phyloP scores from a whole-genome alignment of 352 stramenopile genomes.

The Phytophthora niederhauseri region DNA sequence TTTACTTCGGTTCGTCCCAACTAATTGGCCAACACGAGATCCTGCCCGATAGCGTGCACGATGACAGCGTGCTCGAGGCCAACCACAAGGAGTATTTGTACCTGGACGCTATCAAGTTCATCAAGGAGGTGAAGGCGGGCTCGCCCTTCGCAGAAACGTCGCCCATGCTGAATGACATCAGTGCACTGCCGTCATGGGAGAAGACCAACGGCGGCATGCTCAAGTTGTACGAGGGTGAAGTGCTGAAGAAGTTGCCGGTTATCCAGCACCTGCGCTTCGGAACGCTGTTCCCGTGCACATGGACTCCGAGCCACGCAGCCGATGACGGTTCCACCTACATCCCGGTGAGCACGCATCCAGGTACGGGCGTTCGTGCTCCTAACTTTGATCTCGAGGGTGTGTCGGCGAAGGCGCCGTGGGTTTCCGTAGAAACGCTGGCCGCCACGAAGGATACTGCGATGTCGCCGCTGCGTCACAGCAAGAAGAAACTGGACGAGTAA shows the following conservation, averaged over 20 bases:
- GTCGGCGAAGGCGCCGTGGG: conserved; percentile 72
- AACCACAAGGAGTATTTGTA: conserved; percentile 91
- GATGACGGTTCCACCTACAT: conserved; percentile 59
- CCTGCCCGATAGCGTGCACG: conserved; percentile 72
- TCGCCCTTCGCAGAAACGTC: conserved; percentile 94
- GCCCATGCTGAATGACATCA: conserved; percentile 95
- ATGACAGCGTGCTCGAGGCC: conserved; percentile 69
- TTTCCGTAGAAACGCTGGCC: conserved; percentile 57
- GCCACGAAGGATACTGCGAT: conserved; percentile 54
- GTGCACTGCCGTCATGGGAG: conserved; percentile 87
- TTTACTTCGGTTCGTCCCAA: conserved; percentile 98
- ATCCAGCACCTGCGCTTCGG: conserved; percentile 99
- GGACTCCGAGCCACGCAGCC: conserved; percentile 61
- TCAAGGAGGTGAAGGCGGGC: conserved; percentile 90
- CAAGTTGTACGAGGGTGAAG: conserved; percentile 95
- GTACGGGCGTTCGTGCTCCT: conserved; percentile 61
- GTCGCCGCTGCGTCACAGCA: conserved; percentile 45
- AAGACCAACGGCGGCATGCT: conserved; percentile 93
- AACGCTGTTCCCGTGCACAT: conserved; percentile 90
- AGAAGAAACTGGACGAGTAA: conserved; percentile 40
- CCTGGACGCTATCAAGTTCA: conserved; percentile 93
- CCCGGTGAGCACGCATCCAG: conserved; percentile 61
- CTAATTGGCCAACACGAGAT: conserved; percentile 86
- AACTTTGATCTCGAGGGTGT: conserved; percentile 73
- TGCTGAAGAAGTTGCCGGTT: conserved; percentile 98